phyloP scores from a whole-genome alignment of 495 filamentous ascomycete genomes.

The Chlorociboria aeruginascens region DNA sequence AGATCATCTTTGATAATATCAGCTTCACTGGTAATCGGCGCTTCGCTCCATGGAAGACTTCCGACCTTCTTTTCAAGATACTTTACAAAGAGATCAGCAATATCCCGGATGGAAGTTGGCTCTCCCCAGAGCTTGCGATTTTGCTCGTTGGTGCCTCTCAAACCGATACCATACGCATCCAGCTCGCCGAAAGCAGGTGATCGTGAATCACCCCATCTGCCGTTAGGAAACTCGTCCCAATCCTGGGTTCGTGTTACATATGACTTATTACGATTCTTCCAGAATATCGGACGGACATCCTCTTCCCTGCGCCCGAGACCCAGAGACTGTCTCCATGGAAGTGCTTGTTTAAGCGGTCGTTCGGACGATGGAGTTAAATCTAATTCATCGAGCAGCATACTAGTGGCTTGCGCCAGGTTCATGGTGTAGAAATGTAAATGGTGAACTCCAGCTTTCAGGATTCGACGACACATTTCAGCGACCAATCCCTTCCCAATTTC shows the following conservation, averaged over 20 bases:
- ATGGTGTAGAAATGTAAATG: conserved; percentile 99
- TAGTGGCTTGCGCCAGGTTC: conserved; percentile 92
- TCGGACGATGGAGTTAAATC: conserved; percentile 62
- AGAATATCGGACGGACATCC: conserved; percentile 98
- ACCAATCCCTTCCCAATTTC: conserved; percentile 83
- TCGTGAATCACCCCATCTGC: conserved; percentile 94
- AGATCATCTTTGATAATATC: conserved; percentile 64
- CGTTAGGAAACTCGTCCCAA: conserved; percentile 99
- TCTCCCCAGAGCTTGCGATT: conserved; percentile 94
- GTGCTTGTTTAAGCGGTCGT: conserved; percentile 65
- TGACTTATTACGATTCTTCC: conserved; percentile 91
- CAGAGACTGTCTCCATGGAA: conserved; percentile 93
- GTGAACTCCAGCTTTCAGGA: conserved; percentile 68
- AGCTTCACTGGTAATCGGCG: conserved; percentile 70
- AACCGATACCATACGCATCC: conserved; percentile 86
- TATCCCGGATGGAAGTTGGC: conserved; percentile 65
- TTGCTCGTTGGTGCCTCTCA: conserved; percentile 94
- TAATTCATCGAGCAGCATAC: conserved; percentile 85
- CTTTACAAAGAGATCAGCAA: conserved; percentile 69
- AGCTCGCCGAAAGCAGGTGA: conserved; percentile 96
- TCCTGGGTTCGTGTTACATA: conserved; percentile 93
- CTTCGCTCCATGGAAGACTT: conserved; percentile 89
- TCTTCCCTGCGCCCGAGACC: conserved; percentile 78
- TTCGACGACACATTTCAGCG: conserved; percentile 81
- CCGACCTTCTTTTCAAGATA: conserved; percentile 74